A percentile compares a stretch with the other conserved stretches of the same genome.
phyloP scores from a whole-genome alignment of 2,329 filamentous ascomycete species.

The Trichoderma sp. region DNA sequence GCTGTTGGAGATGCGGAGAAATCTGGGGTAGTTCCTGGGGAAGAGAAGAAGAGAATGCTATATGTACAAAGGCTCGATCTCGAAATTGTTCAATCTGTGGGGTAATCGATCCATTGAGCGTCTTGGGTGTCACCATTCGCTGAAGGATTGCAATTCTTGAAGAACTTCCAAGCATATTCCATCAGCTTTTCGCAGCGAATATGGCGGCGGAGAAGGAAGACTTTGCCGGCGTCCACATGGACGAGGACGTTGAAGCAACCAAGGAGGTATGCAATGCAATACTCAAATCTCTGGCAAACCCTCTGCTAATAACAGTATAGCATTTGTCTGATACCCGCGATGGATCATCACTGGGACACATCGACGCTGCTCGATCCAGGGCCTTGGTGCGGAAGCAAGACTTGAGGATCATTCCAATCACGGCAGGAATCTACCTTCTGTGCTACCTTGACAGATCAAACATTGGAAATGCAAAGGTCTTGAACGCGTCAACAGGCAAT shows the following conservation, averaged over 20 bases:
- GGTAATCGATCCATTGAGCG: not conserved
- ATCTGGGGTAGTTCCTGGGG: not conserved
- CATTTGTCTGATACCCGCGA: not conserved
- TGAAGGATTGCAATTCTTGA: not conserved
- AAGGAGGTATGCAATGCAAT: not conserved
- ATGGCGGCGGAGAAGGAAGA: not conserved
- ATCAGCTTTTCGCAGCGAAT: not conserved
- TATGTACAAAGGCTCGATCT: not conserved
- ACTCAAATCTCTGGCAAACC: not conserved
- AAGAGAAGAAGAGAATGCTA: not conserved
- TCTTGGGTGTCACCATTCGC: not conserved
- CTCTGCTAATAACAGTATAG: not conserved
- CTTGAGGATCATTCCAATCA: not conserved
- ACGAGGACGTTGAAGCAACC: not conserved
- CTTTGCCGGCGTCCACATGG: not conserved
- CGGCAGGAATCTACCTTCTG: not conserved
- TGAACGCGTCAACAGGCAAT: not conserved
- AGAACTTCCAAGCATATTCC: not conserved
- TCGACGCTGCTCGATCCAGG: not conserved
- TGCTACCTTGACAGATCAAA: not conserved
- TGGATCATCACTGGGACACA: not conserved
- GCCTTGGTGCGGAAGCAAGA: not conserved
- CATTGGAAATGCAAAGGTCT: slow-evolving; percentile 1
- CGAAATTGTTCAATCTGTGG: not conserved
- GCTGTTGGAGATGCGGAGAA: not conserved